Evolutionary conservation across 257 asterid genomes (phyloP).

Genomic region (Nicotiana benthamiana): DNA sequence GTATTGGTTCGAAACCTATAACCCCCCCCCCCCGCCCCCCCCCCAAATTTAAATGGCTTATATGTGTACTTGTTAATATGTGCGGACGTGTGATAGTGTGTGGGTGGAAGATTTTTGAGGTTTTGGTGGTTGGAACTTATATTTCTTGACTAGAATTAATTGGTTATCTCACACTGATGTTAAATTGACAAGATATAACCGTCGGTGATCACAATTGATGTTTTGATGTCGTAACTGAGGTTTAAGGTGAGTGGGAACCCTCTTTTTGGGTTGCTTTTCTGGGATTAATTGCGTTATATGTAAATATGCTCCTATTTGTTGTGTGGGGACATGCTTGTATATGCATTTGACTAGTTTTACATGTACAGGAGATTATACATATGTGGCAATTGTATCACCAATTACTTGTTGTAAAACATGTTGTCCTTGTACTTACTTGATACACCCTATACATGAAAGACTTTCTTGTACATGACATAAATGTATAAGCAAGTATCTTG

Average conservation of each 20-base stretch:
- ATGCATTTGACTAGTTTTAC: not conserved
- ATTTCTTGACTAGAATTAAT: not conserved
- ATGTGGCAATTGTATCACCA: not conserved
- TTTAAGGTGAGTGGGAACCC: not conserved
- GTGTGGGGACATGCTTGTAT: not conserved
- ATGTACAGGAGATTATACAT: not conserved
- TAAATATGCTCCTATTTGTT: not conserved
- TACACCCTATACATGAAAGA: not conserved
- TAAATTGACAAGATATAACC: not conserved
- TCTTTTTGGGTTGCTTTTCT: not conserved
- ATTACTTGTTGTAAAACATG: not conserved
- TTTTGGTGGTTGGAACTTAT: slow-evolving; percentile 1
- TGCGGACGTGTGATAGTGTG: not conserved
- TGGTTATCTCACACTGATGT: not conserved
- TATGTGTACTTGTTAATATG: not conserved
- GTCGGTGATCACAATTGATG: not conserved
- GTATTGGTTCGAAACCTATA: not conserved
- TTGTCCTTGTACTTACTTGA: not conserved
- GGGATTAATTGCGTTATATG: not conserved
- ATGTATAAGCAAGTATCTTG: slow-evolving; percentile 1
- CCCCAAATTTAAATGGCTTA: not conserved
- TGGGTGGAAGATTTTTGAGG: not conserved
- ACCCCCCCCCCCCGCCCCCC: not conserved
- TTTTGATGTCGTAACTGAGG: not conserved
- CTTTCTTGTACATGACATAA: not conserved